phyloP scores from a whole-genome alignment of 306 rosid genomes.

The Rubus parviflorus region DNA sequence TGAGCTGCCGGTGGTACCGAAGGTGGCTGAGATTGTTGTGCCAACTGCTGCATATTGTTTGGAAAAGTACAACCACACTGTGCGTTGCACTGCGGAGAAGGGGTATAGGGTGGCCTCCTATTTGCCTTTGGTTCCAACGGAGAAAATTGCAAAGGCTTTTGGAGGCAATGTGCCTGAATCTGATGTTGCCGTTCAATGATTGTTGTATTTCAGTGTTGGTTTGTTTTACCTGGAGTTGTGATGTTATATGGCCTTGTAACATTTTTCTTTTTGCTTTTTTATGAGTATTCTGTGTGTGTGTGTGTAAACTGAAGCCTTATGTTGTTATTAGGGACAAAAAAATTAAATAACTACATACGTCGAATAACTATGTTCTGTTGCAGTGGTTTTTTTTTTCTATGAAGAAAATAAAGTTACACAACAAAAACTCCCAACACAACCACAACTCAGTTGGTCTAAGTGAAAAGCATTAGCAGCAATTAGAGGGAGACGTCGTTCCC shows the following conservation, averaged over 20 bases:
- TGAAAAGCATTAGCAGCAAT: no score
- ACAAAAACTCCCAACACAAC: no score
- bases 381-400: no score
- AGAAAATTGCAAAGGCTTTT: constrained; percentile 43
- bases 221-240: not conserved
- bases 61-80: constrained; percentile 44
- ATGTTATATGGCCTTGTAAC: not conserved
- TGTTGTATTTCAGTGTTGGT: not conserved
- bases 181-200: constrained; percentile 24
- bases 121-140: constrained; percentile 46
- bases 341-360: no score
- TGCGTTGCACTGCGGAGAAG: constrained; percentile 35
- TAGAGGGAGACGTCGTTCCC: no score
- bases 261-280: not conserved
- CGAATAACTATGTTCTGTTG: no score
- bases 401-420: no score
- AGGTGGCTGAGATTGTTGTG: constrained; percentile 43
- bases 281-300: not conserved
- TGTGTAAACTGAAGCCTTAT: no score
- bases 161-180: constrained; percentile 8
- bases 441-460: no score
- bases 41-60: constrained; percentile 47
- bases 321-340: no score
- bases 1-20: constrained; percentile 67
- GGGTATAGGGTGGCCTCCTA: constrained; percentile 48